Base-by-base conservation (phyloP, 176 grass and related monocot genomes). In the Cocos nucifera region DNA sequence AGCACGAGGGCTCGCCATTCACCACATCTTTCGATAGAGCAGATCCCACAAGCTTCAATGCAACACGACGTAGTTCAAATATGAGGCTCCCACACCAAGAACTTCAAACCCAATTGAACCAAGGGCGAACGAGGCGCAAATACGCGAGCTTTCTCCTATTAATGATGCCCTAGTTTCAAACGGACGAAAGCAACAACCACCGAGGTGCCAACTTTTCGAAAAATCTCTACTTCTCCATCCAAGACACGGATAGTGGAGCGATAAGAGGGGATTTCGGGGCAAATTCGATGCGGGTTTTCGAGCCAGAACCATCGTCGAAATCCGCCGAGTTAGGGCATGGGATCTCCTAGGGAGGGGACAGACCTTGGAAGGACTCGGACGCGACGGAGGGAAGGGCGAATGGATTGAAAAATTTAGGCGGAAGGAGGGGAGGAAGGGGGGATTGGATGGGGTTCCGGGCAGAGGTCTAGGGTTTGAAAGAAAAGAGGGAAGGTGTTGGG, bases 391-490 rank as follows among this genome's bases (percentile, higher is more conserved):
- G 24, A 35, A 44, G 4, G 17, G 53, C 0, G 51, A 30, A 3
- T 12, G 32, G 2, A 14, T 29, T 58, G 39, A 51, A 19, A 9
- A 35, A 35, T 35, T 9, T 7, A 26, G 56, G 27, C 6, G 29
- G 8, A 64, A 55, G 59, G 65, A 39, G 49, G 28, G n/a, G 12
- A 6, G 22, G 12, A 5, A 56, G 49, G 19, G 54, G 19, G 49
- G 49, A 63, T 65, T 76, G 58, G 77, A 66, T 83, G 66, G 69
- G 65, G 83, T 86, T 82, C 70, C 57, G 70, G 58, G 22, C 19
- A 62, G 65, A 67, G 48, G 75, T 79, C 71, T 85, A 91, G 88
- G 88, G 83, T 83, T 88, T 81, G 78, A 85, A 85, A 56, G 58
- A 63, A n/a, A n/a, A n/a, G n/a, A n/a, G n/a, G n/a, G n/a, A n/a